Base-by-base conservation (phyloP, 371 early-diverging fungal species). In the Rhizopus sp. region DNA sequence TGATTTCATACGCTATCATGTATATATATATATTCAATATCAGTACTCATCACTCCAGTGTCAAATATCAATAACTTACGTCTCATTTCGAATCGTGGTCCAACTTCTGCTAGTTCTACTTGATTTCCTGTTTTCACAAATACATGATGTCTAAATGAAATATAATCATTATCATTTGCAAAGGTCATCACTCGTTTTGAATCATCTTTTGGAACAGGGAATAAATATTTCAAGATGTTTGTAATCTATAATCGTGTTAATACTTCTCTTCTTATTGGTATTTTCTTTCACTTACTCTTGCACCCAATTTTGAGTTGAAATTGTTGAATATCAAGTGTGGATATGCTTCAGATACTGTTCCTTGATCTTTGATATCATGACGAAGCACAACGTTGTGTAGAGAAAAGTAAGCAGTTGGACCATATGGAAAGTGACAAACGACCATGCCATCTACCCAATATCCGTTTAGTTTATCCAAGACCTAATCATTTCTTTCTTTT, bases 371-470 rank as follows among this genome's bases (percentile, higher is more conserved):
- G 62, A 97, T 93, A 72, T 98, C 99, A 73, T 98, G 99, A 32
- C 99, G 87, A 62, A 98, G 81, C 1, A 97, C 97, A 31, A 98
- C 95, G 66, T 99, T 98, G 81, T 95, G 94, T 59, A 99, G 79
- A 30, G 96, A 92, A 68, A 99, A 99, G 74, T 93, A 95, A 33
- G 95, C 93, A 0, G 99, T 99, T 6, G 99, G 98, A 12, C 99
- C 99, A 75, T 97, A 95, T 31, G 99, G 99, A 64, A 98, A 94
- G 71, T 99, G 99, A 63, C 88, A 91, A 16, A 99, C 75, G 40
- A 97, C 88, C 86, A 99, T 87, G 55, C 97, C 94, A 76, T 97
- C 96, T 83, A 66, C 1, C 7, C 6, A 7, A 17, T 17, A 35
- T n/a, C 12, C 16, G 34, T 32, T 53, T 33, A 13, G 8, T 8